Evolutionary conservation across 257 asterid genomes (phyloP).

Genomic region (Solanum ossicruentum): DNA sequence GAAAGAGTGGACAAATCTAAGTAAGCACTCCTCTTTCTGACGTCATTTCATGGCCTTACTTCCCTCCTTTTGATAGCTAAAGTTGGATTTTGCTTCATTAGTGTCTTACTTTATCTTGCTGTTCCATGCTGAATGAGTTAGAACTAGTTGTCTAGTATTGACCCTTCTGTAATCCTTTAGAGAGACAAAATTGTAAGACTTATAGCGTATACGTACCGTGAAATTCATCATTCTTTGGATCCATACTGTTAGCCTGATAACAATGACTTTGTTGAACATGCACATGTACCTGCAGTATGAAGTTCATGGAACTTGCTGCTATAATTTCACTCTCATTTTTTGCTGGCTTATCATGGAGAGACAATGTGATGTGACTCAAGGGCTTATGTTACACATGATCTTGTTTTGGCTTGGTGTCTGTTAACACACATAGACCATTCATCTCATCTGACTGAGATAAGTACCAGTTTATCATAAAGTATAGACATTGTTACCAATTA

Average conservation of each 20-base stretch:
- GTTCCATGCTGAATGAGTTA: background rate
- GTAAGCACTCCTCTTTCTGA: constrained; percentile 28
- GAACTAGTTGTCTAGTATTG: background rate
- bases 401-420: background rate
- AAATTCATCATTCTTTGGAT: background rate
- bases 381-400: background rate
- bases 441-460: background rate
- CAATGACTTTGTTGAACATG: background rate
- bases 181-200: background rate
- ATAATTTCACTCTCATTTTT: background rate
- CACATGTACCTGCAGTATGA: background rate
- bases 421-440: background rate
- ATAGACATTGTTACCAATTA: background rate
- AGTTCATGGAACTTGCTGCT: background rate
- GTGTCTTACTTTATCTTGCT: background rate
- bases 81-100: background rate
- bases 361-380: background rate
- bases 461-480: background rate
- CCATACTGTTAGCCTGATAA: background rate
- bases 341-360: background rate
- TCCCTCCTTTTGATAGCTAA: background rate
- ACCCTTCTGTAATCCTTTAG: background rate
- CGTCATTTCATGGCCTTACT: background rate
- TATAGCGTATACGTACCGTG: background rate
- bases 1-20: constrained; percentile 45